These are phyloP conservation scores for Globisporangium barbulae DNA, from an alignment of 352 stramenopile genomes.

Conservation along the genomic window DNA sequence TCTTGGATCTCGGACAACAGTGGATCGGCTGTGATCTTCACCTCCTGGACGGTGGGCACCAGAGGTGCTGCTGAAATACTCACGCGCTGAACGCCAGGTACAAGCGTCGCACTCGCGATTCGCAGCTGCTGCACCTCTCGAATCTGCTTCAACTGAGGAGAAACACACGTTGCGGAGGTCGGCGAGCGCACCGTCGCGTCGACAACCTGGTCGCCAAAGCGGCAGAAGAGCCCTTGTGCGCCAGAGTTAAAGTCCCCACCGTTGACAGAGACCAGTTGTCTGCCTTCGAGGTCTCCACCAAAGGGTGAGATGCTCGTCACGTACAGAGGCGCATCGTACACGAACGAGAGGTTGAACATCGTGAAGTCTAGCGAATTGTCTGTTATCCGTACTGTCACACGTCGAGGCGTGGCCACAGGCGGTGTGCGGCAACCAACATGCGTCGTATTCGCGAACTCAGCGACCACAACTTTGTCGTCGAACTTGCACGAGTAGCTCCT, in stretches of 20 bases:
- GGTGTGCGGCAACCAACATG: slow-evolving; percentile 62
- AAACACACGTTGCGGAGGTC: slow-evolving; percentile 55
- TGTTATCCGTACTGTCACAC: slow-evolving; percentile 44
- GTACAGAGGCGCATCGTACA: slow-evolving; percentile 45
- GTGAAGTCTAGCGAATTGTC: slow-evolving; percentile 58
- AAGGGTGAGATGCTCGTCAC: slow-evolving; percentile 55
- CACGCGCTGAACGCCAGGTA: slow-evolving; percentile 55
- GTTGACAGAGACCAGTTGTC: slow-evolving; percentile 44
- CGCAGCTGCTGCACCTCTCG: slow-evolving; percentile 81
- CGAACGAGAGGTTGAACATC: slow-evolving; percentile 46
- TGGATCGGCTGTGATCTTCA: slow-evolving; percentile 23
- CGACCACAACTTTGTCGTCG: slow-evolving; percentile 30
- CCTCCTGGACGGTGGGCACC: slow-evolving; percentile 39
- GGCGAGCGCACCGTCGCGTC: slow-evolving; percentile 61
- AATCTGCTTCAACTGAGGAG: slow-evolving; percentile 62
- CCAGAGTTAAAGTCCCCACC: slow-evolving; percentile 57
- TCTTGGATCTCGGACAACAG: slow-evolving; percentile 48
- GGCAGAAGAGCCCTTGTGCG: slow-evolving; percentile 58
- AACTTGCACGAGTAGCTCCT: slow-evolving; percentile 53
- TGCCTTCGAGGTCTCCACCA: slow-evolving; percentile 62
- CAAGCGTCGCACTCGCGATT: slow-evolving; percentile 37
- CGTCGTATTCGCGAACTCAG: slow-evolving; percentile 49
- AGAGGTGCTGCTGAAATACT: slow-evolving; percentile 35
- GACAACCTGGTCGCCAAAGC: slow-evolving; percentile 84
- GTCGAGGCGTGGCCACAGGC: slow-evolving; percentile 16